Percentiles rank a stretch among this genome's conserved stretches.
phyloP scores from a whole-genome alignment of 2,329 filamentous ascomycete genomes.

The Phyllosticta capitalensis region DNA sequence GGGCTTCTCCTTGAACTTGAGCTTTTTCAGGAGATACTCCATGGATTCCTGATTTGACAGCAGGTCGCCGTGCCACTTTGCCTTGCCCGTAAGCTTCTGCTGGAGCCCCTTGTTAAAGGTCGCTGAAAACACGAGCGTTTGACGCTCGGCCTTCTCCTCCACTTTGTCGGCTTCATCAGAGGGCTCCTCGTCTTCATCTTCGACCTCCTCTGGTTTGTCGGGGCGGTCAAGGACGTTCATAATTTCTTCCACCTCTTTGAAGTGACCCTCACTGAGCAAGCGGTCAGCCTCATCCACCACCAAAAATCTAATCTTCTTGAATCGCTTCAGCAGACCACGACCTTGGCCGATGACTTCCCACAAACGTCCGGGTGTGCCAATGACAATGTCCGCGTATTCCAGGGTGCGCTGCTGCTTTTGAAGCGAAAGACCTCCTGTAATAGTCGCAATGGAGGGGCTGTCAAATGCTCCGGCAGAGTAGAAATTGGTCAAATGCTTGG shows the following conservation, averaged over 20 bases:
- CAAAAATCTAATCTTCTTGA: constrained; percentile 69
- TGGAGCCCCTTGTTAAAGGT: constrained; percentile 90
- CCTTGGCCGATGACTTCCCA: constrained; percentile 88
- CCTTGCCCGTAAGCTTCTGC: constrained; percentile 77
- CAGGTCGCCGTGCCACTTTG: constrained; percentile 50
- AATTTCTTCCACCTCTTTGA: constrained; percentile 88
- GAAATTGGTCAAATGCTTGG: constrained; percentile 69
- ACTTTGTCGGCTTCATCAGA: not conserved
- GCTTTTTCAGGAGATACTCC: constrained; percentile 82
- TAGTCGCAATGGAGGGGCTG: constrained; percentile 58
- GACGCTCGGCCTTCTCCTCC: constrained; percentile 42
- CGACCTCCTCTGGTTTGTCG: constrained; percentile 40
- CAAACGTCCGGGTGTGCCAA: constrained; percentile 82
- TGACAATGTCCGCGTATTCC: constrained; percentile 77
- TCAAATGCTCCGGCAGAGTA: constrained; percentile 57
- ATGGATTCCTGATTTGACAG: constrained; percentile 71
- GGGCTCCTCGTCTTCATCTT: constrained; percentile 18
- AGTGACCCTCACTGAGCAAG: constrained; percentile 83
- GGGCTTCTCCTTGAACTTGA: constrained; percentile 79
- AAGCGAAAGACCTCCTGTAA: constrained; percentile 88
- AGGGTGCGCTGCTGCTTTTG: constrained; percentile 87
- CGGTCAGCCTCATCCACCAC: constrained; percentile 93
- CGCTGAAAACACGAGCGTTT: constrained; percentile 93
- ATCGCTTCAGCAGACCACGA: constrained; percentile 55
- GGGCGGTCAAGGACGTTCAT: constrained; percentile 66